Evolutionary conservation across 2,329 filamentous ascomycete species (phyloP), one percentile per base, ranked within the genome.

Genomic region (Sarocladium strictum): DNA sequence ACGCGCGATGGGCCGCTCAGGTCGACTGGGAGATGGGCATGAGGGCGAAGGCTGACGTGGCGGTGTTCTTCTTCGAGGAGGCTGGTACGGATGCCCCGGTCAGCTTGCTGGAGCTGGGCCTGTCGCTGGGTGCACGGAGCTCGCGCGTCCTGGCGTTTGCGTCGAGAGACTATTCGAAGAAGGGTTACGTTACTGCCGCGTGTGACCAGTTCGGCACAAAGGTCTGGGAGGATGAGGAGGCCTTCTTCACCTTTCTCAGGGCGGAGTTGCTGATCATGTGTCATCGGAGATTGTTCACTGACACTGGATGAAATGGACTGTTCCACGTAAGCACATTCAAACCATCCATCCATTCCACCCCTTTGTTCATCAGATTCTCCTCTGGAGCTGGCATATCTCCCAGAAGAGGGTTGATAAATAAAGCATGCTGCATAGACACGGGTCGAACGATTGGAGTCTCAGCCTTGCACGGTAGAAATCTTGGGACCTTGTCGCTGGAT

Each of bases 61-160:
- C 35, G 7, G 29, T 51, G 7, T 51, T 51, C 47, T 51, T 33
- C 47, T 51, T 51, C 47, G 47, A 51, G n/a, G n/a, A n/a, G 17
- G 47, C 47, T 4, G 47, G 47, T 4, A 19, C 47, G 14, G 47
- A 51, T 51, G 47, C 47, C 4, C 47, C 47, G 11, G 21, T 51
- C 26, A 51, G 27, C 14, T 24, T 51, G 47, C 17, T 51, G n/a
- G 47, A 51, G 47, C 29, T 51, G 27, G 47, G 47, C 11, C 23
- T 51, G 47, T 33, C 47, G 26, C 47, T 51, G 5, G 47, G 47
- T 7, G 11, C 24, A n/a, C 7, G 27, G n/a, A 9, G 35, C 4
- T 19, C 47, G 3, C 3, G 23, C 29, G 27, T 33, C 9, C 15
- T 33, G 11, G 47, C 35, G 9, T 51, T 32, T 23, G 47, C 47